phyloP scores from a whole-genome alignment of 176 grass and related monocot species.

The Eragrostis nindensis region DNA sequence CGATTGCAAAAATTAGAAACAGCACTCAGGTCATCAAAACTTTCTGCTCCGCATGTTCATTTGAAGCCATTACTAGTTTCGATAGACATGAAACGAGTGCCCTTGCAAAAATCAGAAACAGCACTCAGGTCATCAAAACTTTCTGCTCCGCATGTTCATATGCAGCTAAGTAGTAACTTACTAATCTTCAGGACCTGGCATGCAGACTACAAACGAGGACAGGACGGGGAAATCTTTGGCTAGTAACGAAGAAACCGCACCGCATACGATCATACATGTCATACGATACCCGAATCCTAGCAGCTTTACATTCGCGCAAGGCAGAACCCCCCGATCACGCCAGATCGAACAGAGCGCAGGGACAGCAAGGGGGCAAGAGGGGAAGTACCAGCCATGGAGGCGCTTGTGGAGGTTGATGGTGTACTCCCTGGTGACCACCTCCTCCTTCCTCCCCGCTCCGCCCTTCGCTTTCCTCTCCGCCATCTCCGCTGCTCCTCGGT shows the following conservation, averaged over 20 bases:
- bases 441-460: slow-evolving; percentile 68
- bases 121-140: neutral
- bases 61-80: too few species aligned
- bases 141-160: neutral
- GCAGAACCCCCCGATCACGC: neutral
- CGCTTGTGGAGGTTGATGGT: slow-evolving; percentile 92
- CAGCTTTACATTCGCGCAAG: neutral
- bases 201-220: neutral
- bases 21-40: neutral
- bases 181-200: neutral
- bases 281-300: neutral
- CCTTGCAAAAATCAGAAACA: neutral
- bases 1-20: neutral
- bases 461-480: slow-evolving; percentile 63
- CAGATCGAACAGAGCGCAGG: neutral
- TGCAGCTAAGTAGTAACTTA: neutral
- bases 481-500: slow-evolving; percentile 47
- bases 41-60: too few species aligned
- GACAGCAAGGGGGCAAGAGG: neutral
- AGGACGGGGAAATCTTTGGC: too few species aligned
- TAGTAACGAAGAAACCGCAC: neutral
- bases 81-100: neutral
- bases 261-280: too few species aligned
- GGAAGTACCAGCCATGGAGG: slow-evolving; percentile 78
- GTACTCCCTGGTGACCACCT: slow-evolving; percentile 87